Conservation (phyloP, 768 basidiomycete genomes). For the Panellus pusillus region DNA sequence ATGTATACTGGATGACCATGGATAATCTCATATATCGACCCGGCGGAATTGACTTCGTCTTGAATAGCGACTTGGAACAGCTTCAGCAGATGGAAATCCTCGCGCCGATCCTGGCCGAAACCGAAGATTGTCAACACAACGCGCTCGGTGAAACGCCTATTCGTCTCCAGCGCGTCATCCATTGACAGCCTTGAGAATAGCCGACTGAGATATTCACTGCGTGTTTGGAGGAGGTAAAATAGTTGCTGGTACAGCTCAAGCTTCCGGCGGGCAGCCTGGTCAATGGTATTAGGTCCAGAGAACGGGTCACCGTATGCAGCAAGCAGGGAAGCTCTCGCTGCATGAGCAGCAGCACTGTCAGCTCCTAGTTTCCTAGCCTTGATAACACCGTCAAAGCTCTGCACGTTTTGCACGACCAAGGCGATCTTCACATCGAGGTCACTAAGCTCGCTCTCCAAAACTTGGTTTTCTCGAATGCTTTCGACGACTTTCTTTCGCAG, state of each 20-base stretch:
- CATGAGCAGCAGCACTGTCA: constrained; percentile 70
- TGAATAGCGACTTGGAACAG: constrained; percentile 88
- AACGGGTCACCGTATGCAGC: constrained; percentile 93
- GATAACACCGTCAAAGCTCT: constrained; percentile 86
- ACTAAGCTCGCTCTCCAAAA: constrained; percentile 85
- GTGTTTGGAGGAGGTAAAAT: constrained; percentile 92
- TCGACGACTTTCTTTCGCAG: constrained; percentile 88
- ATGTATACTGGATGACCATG: constrained; percentile 82
- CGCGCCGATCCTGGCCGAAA: constrained; percentile 92
- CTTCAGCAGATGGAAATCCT: constrained; percentile 91
- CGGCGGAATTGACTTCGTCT: constrained; percentile 68
- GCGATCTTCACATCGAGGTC: constrained; percentile 97
- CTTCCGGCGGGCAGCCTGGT: constrained; percentile 82
- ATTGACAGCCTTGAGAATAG: constrained; percentile 66
- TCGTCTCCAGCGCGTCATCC: constrained; percentile 70
- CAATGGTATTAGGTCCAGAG: constrained; percentile 79
- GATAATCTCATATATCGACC: constrained; percentile 60
- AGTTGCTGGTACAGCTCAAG: constrained; percentile 95
- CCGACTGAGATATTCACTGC: constrained; percentile 77
- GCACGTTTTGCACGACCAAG: constrained; percentile 92
- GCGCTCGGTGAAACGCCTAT: constrained; percentile 75
- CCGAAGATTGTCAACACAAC: constrained; percentile 89
- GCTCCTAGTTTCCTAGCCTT: constrained; percentile 69
- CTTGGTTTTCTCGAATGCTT: constrained; percentile 87
- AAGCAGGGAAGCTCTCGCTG: constrained; percentile 78